Evolutionary conservation across 192 early-diverging fungal species (phyloP).

Genomic region (Geranomyces michiganensis): DNA sequence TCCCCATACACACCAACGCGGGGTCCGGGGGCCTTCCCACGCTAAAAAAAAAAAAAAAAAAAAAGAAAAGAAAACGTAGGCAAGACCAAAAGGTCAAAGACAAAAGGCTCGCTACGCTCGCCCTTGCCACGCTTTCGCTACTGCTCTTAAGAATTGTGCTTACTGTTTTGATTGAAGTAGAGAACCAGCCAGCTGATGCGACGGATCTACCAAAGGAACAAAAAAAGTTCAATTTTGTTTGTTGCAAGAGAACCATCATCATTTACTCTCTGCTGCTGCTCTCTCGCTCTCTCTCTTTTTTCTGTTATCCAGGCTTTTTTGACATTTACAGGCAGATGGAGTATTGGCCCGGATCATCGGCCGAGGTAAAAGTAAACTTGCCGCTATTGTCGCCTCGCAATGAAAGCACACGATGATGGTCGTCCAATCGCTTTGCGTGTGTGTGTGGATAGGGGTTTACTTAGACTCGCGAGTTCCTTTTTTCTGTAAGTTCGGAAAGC

Average conservation of each 20-base stretch:
- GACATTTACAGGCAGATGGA: slow-evolving; percentile 75
- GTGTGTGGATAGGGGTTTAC: not conserved
- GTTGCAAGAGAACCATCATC: no score
- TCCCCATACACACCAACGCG: no score
- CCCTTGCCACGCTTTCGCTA: not conserved
- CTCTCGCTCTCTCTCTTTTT: no score
- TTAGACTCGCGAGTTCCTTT: not conserved
- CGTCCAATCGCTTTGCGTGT: slow-evolving; percentile 2
- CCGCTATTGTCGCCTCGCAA: slow-evolving; percentile 74
- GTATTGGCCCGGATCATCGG: slow-evolving; percentile 82
- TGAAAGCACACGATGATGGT: slow-evolving; percentile 61
- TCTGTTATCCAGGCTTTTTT: no score
- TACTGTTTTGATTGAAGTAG: slow-evolving; percentile 67
- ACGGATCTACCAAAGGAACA: slow-evolving; percentile 18
- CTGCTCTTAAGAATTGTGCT: not conserved
- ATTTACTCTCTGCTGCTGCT: no score
- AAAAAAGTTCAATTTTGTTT: no score
- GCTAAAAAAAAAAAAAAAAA: slow-evolving; percentile 24
- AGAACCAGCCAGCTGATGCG: slow-evolving; percentile 72
- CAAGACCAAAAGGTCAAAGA: not conserved
- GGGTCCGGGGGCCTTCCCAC: no score
- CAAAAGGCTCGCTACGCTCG: no score
- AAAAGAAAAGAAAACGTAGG: not conserved
- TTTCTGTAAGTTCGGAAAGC: no score
- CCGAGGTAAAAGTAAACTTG: slow-evolving; percentile 89